phyloP scores from a whole-genome alignment of 2,329 filamentous ascomycete species.

The Ophiostoma angusticollis region DNA sequence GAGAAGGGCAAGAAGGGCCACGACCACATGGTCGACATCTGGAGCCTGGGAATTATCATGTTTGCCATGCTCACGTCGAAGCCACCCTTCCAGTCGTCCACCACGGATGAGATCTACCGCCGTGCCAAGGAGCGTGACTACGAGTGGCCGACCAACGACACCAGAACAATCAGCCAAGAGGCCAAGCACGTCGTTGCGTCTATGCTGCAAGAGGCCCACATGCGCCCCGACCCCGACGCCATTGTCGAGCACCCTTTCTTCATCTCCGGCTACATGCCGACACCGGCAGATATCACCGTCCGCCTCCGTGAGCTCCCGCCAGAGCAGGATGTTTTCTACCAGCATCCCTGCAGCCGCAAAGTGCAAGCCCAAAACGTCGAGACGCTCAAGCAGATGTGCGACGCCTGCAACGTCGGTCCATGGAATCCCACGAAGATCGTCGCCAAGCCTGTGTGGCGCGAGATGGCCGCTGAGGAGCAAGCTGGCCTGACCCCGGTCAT shows the following conservation, averaged over 20 bases:
- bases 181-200: conserved; percentile 66
- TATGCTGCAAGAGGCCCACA: conserved; percentile 63
- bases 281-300: conserved; percentile 42
- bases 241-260: conserved; percentile 76
- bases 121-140: conserved; percentile 60
- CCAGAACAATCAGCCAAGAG: conserved; percentile 59
- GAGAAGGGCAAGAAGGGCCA: conserved; percentile 91
- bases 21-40: conserved; percentile 95
- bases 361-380: conserved; percentile 33
- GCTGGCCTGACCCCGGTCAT: conserved; percentile 50
- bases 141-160: conserved; percentile 60
- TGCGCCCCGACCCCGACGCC: conserved; percentile 59
- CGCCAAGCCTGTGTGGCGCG: conserved; percentile 48
- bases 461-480: conserved; percentile 56
- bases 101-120: conserved; percentile 74
- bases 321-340: conserved; percentile 45
- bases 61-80: conserved; percentile 96
- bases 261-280: conserved; percentile 60
- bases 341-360: conserved; percentile 31
- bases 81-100: conserved; percentile 88
- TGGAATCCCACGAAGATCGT: conserved; percentile 34
- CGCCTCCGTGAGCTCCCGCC: conserved; percentile 46
- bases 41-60: conserved; percentile 97
- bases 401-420: conserved; percentile 45
- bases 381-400: conserved; percentile 45